Evolutionary conservation across 139 green algal genomes (phyloP).

Genomic region (Ettlia oleoabundans): DNA sequence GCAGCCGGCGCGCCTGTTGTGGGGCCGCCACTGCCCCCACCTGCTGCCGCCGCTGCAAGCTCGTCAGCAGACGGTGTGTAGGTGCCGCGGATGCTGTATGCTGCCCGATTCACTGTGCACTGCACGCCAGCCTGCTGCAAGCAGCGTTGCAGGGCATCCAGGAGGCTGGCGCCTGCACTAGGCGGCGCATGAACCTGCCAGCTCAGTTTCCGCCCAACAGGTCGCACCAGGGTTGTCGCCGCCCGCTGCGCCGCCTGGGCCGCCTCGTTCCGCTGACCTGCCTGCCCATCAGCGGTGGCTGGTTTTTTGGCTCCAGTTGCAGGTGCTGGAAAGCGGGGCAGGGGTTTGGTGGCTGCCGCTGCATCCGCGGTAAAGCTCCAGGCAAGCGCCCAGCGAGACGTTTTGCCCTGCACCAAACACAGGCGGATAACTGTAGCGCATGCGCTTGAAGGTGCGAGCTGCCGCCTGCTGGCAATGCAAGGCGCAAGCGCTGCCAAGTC

Average conservation of each 20-base stretch:
- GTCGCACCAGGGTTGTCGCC: conserved; percentile 61
- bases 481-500: no score
- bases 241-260: conserved; percentile 45
- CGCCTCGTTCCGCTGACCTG: conserved; percentile 62
- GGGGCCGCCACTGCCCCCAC: no score
- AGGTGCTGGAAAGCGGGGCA: conserved; percentile 61
- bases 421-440: no score
- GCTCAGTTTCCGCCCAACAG: conserved; percentile 2
- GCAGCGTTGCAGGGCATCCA: not conserved
- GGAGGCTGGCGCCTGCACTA: not conserved
- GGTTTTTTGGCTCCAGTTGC: conserved; percentile 36
- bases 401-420: conserved; percentile 83
- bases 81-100: not conserved
- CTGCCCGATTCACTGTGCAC: not conserved
- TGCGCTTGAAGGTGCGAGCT: no score
- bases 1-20: not conserved
- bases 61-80: not conserved
- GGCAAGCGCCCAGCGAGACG: conserved; percentile 85
- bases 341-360: conserved; percentile 56
- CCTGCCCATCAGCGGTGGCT: not conserved
- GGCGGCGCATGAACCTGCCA: conserved; percentile 13
- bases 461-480: no score
- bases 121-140: not conserved
- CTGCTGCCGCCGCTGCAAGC: conserved; percentile 2
- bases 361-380: conserved; percentile 82